These are phyloP conservation scores for Penicillium pulvis DNA, from an alignment of 495 filamentous ascomycete species.

Conservation along the genomic window DNA sequence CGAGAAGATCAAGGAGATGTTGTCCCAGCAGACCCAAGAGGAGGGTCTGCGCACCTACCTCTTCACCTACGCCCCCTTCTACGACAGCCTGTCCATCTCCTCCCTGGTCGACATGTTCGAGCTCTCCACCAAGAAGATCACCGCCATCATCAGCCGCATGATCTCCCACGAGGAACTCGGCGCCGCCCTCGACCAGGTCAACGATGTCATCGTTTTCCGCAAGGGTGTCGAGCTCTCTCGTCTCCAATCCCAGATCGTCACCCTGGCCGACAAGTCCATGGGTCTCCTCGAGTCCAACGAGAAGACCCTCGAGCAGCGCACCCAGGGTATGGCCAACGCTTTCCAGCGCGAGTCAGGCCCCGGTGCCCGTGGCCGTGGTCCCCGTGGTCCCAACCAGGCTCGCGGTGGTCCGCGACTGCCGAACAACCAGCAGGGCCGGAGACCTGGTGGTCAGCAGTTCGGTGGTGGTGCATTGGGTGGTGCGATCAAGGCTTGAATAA, in stretches of 20 bases:
- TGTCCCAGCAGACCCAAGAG: conserved; percentile 96
- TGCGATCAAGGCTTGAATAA: conserved; percentile 62
- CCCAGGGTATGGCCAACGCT: conserved; percentile 91
- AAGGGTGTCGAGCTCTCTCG: conserved; percentile 98
- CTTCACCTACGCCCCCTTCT: conserved; percentile 99
- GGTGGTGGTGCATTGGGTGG: conserved; percentile 64
- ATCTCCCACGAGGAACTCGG: conserved; percentile 98
- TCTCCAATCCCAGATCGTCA: conserved; percentile 92
- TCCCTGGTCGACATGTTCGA: conserved; percentile 95
- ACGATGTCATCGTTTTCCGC: conserved; percentile 95
- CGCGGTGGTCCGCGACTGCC: conserved; percentile 62
- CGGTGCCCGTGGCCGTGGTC: conserved; percentile 67
- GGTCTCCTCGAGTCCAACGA: conserved; percentile 96
- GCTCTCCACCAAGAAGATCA: conserved; percentile 82
- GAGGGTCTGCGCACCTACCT: conserved; percentile 97
- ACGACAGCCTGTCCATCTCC: conserved; percentile 87
- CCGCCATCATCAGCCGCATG: conserved; percentile 97
- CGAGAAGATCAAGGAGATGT: conserved; percentile 92
- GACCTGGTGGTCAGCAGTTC: conserved; percentile 63
- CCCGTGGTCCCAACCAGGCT: conserved; percentile 64
- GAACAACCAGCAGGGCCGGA: conserved; percentile 51
- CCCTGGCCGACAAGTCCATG: conserved; percentile 92
- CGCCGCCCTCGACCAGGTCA: conserved; percentile 96
- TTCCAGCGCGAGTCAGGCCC: conserved; percentile 86
- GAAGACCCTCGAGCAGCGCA: conserved; percentile 92